Evolutionary conservation across 495 filamentous ascomycete genomes (phyloP).

Genomic region (Lasiosphaeris hirsuta): DNA sequence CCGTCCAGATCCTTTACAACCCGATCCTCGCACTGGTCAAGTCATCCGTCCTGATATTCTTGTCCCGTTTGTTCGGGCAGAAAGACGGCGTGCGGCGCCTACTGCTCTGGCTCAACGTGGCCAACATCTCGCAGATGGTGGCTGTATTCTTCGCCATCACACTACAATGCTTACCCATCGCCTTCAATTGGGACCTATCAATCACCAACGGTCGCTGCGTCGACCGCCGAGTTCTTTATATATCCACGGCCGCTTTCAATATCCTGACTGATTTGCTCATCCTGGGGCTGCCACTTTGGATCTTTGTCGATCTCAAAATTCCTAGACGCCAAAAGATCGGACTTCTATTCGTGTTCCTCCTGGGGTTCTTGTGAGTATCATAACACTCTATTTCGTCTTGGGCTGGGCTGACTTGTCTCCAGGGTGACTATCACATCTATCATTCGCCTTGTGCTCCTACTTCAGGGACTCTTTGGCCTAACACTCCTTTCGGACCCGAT

Average conservation of each 20-base stretch:
- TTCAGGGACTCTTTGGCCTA: conserved; percentile 35
- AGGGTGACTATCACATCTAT: conserved; percentile 54
- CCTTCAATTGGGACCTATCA: conserved; percentile 46
- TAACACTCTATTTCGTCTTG: background rate
- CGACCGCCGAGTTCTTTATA: conserved; percentile 45
- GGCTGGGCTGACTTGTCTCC: background rate
- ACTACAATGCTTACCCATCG: conserved; percentile 55
- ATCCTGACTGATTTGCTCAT: conserved; percentile 51
- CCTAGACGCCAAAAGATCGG: conserved; percentile 45
- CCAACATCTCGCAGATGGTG: conserved; percentile 52
- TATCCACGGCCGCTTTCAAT: conserved; percentile 45
- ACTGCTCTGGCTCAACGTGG: conserved; percentile 46
- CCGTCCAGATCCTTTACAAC: conserved; percentile 61
- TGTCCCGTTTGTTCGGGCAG: conserved; percentile 48
- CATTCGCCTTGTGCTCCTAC: conserved; percentile 36
- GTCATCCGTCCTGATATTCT: conserved; percentile 55
- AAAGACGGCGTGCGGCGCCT: conserved; percentile 43
- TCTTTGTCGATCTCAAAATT: conserved; percentile 47
- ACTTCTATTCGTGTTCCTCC: conserved; percentile 47
- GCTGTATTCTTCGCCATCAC: conserved; percentile 54
- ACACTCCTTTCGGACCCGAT: conserved; percentile 28
- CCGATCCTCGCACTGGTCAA: conserved; percentile 61
- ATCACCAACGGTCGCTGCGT: conserved; percentile 45
- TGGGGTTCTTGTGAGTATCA: conserved; percentile 47
- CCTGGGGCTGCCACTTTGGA: conserved; percentile 46